Evolutionary conservation across 2,329 filamentous ascomycete species (phyloP), one percentile per base, ranked within the genome.

Genomic region (Cladosporium sp.): DNA sequence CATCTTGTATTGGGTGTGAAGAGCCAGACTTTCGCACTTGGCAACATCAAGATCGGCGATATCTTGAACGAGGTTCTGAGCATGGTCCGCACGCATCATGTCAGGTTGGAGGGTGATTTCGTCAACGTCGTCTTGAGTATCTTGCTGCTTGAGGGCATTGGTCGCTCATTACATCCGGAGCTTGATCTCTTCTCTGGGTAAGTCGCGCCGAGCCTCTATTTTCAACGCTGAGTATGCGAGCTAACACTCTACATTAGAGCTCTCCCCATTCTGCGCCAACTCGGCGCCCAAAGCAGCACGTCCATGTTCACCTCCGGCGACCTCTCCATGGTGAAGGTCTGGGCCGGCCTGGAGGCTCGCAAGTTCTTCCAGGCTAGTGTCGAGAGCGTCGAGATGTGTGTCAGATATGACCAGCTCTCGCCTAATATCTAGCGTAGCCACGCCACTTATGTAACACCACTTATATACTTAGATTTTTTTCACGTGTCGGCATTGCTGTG

Each of bases 91-190:
- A 78, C 80, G 9, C 94, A 99, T 71, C 94, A 99, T 70, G 94
- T 99, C 3, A 83, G 94, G 8, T 82, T 99, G 51, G 94, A 99
- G 73, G 94, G 94, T 8, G 94, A 99, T 71, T 99, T 97, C 70
- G 91, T 99, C 70, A 99, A 99, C 69, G 94, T 99, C 4, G 93
- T 99, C 28, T 88, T 99, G 58, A 96, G 91, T 59, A 97, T 97
- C 54, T 77, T 99, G 34, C 80, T 99, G 2, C 80, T 99, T 1
- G 94, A 99, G 71, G 94, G 94, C 6, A 99, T 97, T 67, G 94
- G 94, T 0, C 83, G 94, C 60, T 90, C 81, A 59, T 76, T 99
- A 15, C 88, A 97, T 71, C 93, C 94, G 0, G 80, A 93, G 54
- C 78, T 97, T 47, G 94, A 99, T 74, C 78, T 99, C 12, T 87